These are phyloP conservation scores for Physcomitrium patens DNA, from an alignment of 225 moss, liverwort and hornwort species.

Conservation along the genomic window DNA sequence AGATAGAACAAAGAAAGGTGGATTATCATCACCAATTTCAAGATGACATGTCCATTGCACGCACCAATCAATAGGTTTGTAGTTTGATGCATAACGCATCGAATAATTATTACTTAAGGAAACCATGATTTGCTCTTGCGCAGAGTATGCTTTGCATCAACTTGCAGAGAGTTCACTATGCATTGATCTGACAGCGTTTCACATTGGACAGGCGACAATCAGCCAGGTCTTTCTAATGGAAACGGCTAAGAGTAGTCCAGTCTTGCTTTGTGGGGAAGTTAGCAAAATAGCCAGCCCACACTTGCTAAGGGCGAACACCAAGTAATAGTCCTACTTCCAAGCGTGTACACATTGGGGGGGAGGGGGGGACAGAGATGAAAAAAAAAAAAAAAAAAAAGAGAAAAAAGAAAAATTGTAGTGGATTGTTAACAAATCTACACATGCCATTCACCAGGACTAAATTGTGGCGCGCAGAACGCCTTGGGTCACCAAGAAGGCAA, in stretches of 20 bases:
- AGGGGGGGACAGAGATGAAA: neutral
- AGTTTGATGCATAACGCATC: no score
- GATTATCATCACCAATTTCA: no score
- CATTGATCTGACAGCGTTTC: slow-evolving; percentile 16
- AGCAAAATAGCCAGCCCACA: neutral
- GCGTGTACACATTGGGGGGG: neutral
- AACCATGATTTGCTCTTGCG: neutral
- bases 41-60: no score
- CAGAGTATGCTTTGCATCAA: slow-evolving; percentile 32
- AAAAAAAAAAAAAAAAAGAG: no score
- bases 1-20: no score
- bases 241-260: neutral
- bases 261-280: slow-evolving; percentile 7
- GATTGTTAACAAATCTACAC: slow-evolving; percentile 24
- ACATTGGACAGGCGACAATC: slow-evolving; percentile 32
- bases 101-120: no score
- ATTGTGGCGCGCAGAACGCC: neutral
- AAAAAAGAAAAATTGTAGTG: neutral
- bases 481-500: neutral
- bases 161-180: slow-evolving; percentile 20
- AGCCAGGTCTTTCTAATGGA: neutral
- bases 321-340: slow-evolving; percentile 7
- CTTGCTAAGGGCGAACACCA: neutral
- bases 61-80: no score
- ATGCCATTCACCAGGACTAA: slow-evolving; percentile 9